Percentiles rank a stretch among this genome's conserved stretches.
These are phyloP conservation scores for Pestalotiopsis sp. DNA, from an alignment of 2,329 filamentous ascomycete species.

Conservation along the genomic window DNA sequence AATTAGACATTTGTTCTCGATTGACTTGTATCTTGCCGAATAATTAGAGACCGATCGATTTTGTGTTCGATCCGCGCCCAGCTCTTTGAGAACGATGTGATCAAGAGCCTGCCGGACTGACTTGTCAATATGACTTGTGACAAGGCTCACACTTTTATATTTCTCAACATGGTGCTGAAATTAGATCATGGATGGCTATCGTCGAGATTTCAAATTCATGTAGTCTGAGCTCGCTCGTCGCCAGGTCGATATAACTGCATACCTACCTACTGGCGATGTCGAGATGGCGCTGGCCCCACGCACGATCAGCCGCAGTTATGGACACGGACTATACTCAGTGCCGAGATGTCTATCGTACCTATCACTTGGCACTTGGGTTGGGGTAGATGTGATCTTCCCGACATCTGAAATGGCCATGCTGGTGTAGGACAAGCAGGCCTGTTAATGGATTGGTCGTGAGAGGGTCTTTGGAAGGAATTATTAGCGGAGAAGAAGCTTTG, in stretches of 20 bases:
- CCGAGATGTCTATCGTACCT: background rate
- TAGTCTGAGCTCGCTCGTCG: background rate
- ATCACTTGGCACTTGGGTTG: background rate
- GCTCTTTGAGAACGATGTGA: background rate
- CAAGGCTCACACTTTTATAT: background rate
- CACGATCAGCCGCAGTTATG: background rate
- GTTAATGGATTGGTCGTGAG: background rate
- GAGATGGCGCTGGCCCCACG: background rate
- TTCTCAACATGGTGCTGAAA: background rate
- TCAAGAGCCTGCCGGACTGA: background rate
- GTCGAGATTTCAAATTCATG: background rate
- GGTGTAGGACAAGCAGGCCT: background rate
- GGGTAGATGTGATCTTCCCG: background rate
- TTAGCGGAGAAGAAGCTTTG: background rate
- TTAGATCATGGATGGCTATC: background rate
- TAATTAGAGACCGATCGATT: background rate
- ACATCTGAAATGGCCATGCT: background rate
- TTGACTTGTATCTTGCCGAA: no score
- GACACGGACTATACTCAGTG: background rate
- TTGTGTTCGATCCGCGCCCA: background rate
- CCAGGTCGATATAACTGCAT: background rate
- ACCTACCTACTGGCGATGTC: background rate
- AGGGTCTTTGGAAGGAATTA: background rate
- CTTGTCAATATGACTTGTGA: background rate
- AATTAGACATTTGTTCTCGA: no score